These are phyloP conservation scores for Colletotrichum liriopes DNA, from an alignment of 2,329 filamentous ascomycete species.

Conservation along the genomic window DNA sequence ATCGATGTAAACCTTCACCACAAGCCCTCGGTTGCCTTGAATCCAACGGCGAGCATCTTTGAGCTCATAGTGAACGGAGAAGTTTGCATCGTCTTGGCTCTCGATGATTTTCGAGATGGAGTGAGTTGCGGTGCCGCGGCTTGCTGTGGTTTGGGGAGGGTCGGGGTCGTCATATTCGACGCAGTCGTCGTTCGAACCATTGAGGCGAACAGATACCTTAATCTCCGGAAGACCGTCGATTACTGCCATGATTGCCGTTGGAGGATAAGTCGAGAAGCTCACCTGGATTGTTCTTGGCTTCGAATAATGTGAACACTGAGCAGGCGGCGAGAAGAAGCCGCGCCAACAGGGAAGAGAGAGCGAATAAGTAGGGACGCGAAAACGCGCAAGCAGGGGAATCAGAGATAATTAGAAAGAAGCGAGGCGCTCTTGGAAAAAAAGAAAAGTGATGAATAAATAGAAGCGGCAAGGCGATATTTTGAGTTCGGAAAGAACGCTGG, in stretches of 20 bases:
- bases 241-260: conserved; percentile 1
- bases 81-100: conserved; percentile 9
- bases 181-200: not conserved
- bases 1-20: not conserved
- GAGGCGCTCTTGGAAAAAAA: not conserved
- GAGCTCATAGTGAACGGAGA: not conserved
- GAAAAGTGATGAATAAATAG: not conserved
- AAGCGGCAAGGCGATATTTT: not conserved
- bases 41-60: not conserved
- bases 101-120: conserved; percentile 16
- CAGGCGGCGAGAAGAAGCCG: not conserved
- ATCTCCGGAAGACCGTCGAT: conserved; percentile 24
- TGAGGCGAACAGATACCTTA: conserved; percentile 7
- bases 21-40: not conserved
- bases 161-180: conserved; percentile 18
- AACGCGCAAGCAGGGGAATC: not conserved
- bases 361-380: not conserved
- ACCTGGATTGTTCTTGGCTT: not conserved
- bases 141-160: not conserved
- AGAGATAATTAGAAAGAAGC: not conserved
- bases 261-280: not conserved
- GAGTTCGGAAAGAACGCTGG: not conserved
- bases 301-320: too few relatives aligned
- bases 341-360: not conserved
- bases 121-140: not conserved